phyloP scores from a whole-genome alignment of 179 eudicot genomes.

The Pouteria campechiana region DNA sequence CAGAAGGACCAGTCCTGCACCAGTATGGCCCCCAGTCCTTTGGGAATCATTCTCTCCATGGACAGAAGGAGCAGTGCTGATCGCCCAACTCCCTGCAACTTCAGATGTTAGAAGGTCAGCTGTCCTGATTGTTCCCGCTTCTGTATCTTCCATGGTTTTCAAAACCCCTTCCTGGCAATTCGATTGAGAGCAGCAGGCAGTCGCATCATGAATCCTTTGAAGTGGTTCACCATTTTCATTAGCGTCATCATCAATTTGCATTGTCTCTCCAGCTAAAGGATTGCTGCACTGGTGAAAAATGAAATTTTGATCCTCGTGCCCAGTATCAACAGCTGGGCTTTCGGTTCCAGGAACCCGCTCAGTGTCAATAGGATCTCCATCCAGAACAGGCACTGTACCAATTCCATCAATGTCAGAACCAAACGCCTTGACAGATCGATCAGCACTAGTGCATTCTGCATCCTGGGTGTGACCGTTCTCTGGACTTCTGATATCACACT shows the following conservation, averaged over 20 bases:
- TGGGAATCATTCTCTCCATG: slow-evolving; percentile 72
- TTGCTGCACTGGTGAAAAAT: slow-evolving; percentile 23
- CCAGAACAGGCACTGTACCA: slow-evolving; percentile 39
- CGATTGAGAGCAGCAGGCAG: slow-evolving; percentile 14
- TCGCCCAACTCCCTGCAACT: slow-evolving; percentile 89
- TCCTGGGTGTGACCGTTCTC: slow-evolving; percentile 70
- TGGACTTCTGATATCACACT: slow-evolving; percentile 52
- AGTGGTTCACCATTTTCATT: slow-evolving; percentile 35
- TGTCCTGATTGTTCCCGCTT: slow-evolving; percentile 45
- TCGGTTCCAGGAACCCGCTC: slow-evolving; percentile 42
- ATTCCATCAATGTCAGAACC: slow-evolving; percentile 85
- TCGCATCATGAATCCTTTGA: slow-evolving; percentile 16
- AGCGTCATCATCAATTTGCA: slow-evolving; percentile 58
- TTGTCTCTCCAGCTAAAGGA: slow-evolving; percentile 45
- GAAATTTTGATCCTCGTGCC: slow-evolving; percentile 25
- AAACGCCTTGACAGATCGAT: slow-evolving; percentile 42
- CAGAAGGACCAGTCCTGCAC: too few species aligned
- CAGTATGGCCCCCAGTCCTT: too few species aligned
- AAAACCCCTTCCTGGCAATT: slow-evolving; percentile 15
- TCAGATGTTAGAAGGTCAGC: slow-evolving; percentile 88
- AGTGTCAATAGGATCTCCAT: slow-evolving; percentile 40
- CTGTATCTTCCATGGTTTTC: slow-evolving; percentile 43
- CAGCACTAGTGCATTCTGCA: slow-evolving; percentile 49
- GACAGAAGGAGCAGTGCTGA: slow-evolving; percentile 62
- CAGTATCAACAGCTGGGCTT: slow-evolving; percentile 45